Percentiles rank a stretch among this genome's conserved stretches.
Evolutionary conservation across 2,329 filamentous ascomycete genomes (phyloP).

Genomic region (Penicillium palitans): DNA sequence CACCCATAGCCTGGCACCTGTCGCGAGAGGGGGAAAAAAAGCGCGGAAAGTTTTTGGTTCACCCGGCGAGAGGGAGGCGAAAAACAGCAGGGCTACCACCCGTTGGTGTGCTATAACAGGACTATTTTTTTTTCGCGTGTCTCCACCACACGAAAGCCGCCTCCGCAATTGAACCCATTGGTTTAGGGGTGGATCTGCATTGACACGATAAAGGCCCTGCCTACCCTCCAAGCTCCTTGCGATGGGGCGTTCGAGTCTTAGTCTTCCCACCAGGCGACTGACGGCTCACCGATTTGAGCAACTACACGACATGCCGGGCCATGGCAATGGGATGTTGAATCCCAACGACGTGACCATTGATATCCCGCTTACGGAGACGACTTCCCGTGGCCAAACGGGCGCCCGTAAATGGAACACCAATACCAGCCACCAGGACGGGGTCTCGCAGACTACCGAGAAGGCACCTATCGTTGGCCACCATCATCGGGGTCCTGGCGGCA

Average conservation of each 20-base stretch:
- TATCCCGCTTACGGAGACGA: constrained; percentile 61
- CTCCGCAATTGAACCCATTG: background rate
- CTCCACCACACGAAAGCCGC: constrained; percentile 2
- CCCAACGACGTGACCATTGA: constrained; percentile 59
- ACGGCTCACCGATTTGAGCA: constrained; percentile 49
- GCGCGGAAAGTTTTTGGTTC: background rate
- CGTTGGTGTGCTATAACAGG: background rate
- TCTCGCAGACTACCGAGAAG: constrained; percentile 26
- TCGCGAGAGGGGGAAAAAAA: background rate
- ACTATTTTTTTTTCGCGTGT: constrained; percentile 10
- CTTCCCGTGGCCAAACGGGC: constrained; percentile 50
- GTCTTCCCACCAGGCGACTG: constrained; percentile 43
- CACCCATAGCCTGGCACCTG: background rate
- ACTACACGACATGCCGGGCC: constrained; percentile 35
- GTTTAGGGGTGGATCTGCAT: constrained; percentile 2
- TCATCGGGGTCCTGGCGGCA: constrained; percentile 31
- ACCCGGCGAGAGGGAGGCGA: constrained; percentile 8
- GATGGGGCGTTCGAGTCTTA: constrained; percentile 42
- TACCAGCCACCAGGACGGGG: constrained; percentile 29
- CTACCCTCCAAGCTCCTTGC: constrained; percentile 5
- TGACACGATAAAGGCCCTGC: constrained; percentile 9
- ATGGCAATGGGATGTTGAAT: constrained; percentile 43
- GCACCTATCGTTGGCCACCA: constrained; percentile 28
- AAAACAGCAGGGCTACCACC: background rate
- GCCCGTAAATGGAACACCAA: constrained; percentile 43